phyloP scores from a whole-genome alignment of 1,139 yeast species.

The Blastobotrys capitulatus region DNA sequence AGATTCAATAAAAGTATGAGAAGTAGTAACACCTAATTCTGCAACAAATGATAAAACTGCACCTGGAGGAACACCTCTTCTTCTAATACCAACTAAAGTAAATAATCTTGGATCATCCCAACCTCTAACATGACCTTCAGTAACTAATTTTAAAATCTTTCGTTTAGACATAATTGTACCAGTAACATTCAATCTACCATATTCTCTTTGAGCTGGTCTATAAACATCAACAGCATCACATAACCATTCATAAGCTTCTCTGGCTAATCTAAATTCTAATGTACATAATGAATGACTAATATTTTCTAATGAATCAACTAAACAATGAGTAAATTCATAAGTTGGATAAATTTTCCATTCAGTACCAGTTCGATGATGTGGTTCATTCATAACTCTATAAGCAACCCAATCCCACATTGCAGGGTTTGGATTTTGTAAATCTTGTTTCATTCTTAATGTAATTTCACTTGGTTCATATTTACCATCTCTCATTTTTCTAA shows the following conservation, averaged over 20 bases:
- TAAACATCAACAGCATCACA: slow-evolving; percentile 93
- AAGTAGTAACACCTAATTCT: slow-evolving; percentile 94
- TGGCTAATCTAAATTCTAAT: slow-evolving; percentile 83
- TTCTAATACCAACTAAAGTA: slow-evolving; percentile 88
- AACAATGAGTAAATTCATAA: slow-evolving; percentile 97
- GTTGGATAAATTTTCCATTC: slow-evolving; percentile 99
- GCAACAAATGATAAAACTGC: slow-evolving; percentile 90
- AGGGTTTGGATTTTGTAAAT: slow-evolving; percentile 84
- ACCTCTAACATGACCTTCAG: slow-evolving; percentile 74
- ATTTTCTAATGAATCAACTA: slow-evolving; percentile 95
- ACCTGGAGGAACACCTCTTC: slow-evolving; percentile 99
- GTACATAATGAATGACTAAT: slow-evolving; percentile 95
- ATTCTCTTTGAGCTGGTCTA: slow-evolving; percentile 98
- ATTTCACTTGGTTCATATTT: slow-evolving; percentile 85
- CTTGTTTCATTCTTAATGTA: slow-evolving; percentile 95
- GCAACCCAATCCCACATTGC: slow-evolving; percentile 99
- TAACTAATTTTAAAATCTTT: slow-evolving; percentile 89
- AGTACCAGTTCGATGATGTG: slow-evolving; percentile 94
- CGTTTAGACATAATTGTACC: slow-evolving; percentile 95
- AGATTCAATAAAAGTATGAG: slow-evolving; percentile 85
- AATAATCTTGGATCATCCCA: slow-evolving; percentile 99
- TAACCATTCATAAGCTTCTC: slow-evolving; percentile 97
- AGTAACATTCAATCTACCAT: slow-evolving; percentile 90
- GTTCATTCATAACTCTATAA: slow-evolving; percentile 87
- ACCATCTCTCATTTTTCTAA: slow-evolving; percentile 90